phyloP scores from a whole-genome alignment of 192 early-diverging fungal genomes.

The Podila clonocystis region DNA sequence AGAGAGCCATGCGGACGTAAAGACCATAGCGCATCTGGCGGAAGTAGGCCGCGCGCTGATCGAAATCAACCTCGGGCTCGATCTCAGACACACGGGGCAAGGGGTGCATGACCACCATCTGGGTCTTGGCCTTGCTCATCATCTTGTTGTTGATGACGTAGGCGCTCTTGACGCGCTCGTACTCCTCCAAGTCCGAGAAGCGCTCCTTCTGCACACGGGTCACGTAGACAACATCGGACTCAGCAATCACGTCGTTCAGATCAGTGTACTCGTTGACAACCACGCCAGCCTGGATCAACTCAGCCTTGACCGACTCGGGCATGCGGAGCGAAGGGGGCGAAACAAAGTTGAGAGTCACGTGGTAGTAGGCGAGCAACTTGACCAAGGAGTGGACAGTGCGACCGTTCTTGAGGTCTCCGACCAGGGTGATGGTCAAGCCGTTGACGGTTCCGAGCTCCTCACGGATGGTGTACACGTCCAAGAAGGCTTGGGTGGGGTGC shows the following conservation, averaged over 20 bases:
- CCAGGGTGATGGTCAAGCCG: slow-evolving; percentile 93
- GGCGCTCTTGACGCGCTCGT: slow-evolving; percentile 77
- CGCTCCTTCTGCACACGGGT: slow-evolving; percentile 98
- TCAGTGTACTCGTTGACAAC: slow-evolving; percentile 65
- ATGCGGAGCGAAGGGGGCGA: slow-evolving; percentile 84
- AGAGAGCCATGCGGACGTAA: slow-evolving; percentile 97
- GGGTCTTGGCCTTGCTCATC: slow-evolving; percentile 87
- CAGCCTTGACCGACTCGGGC: slow-evolving; percentile 84
- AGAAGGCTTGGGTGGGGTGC: slow-evolving; percentile 98
- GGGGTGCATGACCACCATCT: slow-evolving; percentile 99
- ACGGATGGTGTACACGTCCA: slow-evolving; percentile 84
- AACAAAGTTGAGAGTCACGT: slow-evolving; percentile 95
- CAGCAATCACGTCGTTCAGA: slow-evolving; percentile 83
- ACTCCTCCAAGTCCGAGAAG: slow-evolving; percentile 80
- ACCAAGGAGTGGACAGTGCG: slow-evolving; percentile 98
- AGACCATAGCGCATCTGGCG: slow-evolving; percentile 98
- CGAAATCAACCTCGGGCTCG: slow-evolving; percentile 97
- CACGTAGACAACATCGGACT: slow-evolving; percentile 96
- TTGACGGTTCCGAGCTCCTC: slow-evolving; percentile 97
- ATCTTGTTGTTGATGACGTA: slow-evolving; percentile 91
- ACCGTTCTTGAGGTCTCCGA: slow-evolving; percentile 98
- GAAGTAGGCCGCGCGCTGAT: slow-evolving; percentile 98
- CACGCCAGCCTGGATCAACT: slow-evolving; percentile 59
- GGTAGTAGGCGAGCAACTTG: slow-evolving; percentile 87
- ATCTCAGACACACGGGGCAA: slow-evolving; percentile 95